Conservation (phyloP, 2,329 filamentous ascomycete species). For the Cryphonectria naterciae region DNA sequence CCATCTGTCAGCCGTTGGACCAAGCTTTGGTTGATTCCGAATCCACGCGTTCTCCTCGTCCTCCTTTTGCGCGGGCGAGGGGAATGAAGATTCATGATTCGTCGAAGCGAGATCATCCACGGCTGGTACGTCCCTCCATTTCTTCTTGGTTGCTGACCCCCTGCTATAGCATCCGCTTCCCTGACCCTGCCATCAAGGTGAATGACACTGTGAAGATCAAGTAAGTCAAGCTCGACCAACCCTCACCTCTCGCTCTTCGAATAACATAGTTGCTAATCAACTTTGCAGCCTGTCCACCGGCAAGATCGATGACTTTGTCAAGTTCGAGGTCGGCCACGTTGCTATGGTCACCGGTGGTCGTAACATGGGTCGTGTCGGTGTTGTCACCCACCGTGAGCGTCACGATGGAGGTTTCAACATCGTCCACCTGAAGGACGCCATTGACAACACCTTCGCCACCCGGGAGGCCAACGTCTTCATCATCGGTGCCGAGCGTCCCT, state of each 20-base stretch:
- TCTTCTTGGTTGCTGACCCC: constrained; percentile 45
- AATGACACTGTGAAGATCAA: constrained; percentile 99
- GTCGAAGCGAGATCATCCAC: constrained; percentile 48
- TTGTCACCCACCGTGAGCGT: constrained; percentile 99
- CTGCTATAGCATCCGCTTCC: constrained; percentile 88
- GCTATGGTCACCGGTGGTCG: constrained; percentile 99
- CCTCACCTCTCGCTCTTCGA: accelerated
- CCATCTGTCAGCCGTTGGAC: constrained; percentile 99
- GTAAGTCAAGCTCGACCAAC: constrained; percentile 19
- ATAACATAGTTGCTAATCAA: not conserved
- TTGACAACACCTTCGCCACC: constrained; percentile 99
- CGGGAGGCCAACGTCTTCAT: constrained; percentile 99
- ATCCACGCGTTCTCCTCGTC: constrained; percentile 40
- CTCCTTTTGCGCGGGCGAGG: not conserved
- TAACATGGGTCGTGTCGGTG: constrained; percentile 99
- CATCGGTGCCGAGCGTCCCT: constrained; percentile 98
- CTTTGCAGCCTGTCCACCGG: constrained; percentile 71
- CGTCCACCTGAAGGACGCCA: constrained; percentile 99
- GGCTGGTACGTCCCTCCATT: constrained; percentile 56
- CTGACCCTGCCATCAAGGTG: constrained; percentile 97
- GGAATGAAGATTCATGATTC: constrained; percentile 22
- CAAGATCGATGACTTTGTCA: constrained; percentile 98
- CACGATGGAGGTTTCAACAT: constrained; percentile 99
- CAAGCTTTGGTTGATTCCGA: constrained; percentile 87
- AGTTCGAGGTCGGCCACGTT: constrained; percentile 97